Evolutionary conservation across 805 yeast species (phyloP).

Genomic region (Candida ficus): DNA sequence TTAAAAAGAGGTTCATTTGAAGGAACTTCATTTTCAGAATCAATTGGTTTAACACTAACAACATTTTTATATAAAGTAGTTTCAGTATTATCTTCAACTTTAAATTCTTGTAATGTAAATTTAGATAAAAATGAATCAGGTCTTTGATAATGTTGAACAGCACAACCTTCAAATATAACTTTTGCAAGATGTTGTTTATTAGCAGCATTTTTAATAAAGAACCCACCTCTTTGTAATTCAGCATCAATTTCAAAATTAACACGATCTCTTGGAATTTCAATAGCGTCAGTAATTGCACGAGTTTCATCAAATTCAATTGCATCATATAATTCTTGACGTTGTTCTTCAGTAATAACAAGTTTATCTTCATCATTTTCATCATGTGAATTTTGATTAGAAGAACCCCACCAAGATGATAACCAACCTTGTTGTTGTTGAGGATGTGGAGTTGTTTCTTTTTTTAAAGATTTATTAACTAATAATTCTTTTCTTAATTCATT

Average conservation of each 20-base stretch:
- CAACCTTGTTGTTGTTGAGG: slow-evolving; percentile 42
- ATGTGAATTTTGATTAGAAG: slow-evolving; percentile 13
- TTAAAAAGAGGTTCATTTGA: slow-evolving; percentile 67
- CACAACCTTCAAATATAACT: slow-evolving; percentile 77
- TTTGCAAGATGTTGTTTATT: slow-evolving; percentile 55
- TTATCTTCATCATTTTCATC: slow-evolving; percentile 31
- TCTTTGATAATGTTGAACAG: slow-evolving; percentile 65
- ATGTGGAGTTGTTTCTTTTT: slow-evolving; percentile 4
- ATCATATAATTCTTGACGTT: slow-evolving; percentile 81
- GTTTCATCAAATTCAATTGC: slow-evolving; percentile 88
- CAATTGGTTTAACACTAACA: slow-evolving; percentile 72
- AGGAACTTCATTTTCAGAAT: slow-evolving; percentile 32
- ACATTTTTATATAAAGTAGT: slow-evolving; percentile 79
- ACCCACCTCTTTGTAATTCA: slow-evolving; percentile 69
- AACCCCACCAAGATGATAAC: slow-evolving; percentile 63
- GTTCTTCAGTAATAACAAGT: slow-evolving; percentile 72
- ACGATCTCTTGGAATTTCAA: slow-evolving; percentile 69
- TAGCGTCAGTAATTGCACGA: slow-evolving; percentile 41
- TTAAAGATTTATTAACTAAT: slow-evolving; percentile 10
- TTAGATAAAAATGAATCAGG: slow-evolving; percentile 71
- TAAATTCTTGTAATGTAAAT: slow-evolving; percentile 73
- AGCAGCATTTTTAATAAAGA: slow-evolving; percentile 44
- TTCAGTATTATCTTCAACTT: slow-evolving; percentile 82
- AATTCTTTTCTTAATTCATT: slow-evolving; percentile 55
- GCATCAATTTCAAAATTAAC: slow-evolving; percentile 64